phyloP scores from a whole-genome alignment of 2,329 filamentous ascomycete species.

The Scorias spongiosa region DNA sequence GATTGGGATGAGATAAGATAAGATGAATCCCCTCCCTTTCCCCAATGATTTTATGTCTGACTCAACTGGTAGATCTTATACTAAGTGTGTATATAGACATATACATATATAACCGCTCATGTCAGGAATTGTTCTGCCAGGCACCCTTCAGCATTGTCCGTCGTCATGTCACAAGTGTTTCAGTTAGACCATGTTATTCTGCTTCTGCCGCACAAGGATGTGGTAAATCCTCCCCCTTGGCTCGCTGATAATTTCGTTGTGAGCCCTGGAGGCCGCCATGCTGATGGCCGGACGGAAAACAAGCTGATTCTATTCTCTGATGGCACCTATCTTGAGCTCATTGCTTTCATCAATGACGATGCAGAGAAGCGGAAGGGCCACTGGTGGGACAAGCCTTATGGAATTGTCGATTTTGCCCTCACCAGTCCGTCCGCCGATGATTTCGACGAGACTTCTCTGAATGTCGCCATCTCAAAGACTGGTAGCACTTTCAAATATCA shows the following conservation, averaged over 20 bases:
- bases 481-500: slow-evolving; percentile 29
- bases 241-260: slow-evolving; percentile 42
- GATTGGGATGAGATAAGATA: too few relatives aligned
- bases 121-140: too few relatives aligned
- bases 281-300: slow-evolving; percentile 46
- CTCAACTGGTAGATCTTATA: too few relatives aligned
- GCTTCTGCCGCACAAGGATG: slow-evolving; percentile 38
- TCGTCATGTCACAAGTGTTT: slow-evolving; percentile 15
- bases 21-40: too few relatives aligned
- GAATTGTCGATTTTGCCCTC: slow-evolving; percentile 48
- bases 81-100: too few relatives aligned
- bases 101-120: too few relatives aligned
- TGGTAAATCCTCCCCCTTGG: slow-evolving; percentile 34
- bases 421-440: slow-evolving; percentile 20
- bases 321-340: slow-evolving; percentile 52
- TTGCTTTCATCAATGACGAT: slow-evolving; percentile 41
- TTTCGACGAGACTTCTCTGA: slow-evolving; percentile 10
- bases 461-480: slow-evolving; percentile 7
- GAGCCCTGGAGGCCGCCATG: slow-evolving; percentile 45
- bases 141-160: too few relatives aligned
- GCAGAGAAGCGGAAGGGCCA: slow-evolving; percentile 32
- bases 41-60: too few relatives aligned
- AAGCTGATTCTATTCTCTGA: slow-evolving; percentile 47
- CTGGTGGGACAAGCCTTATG: slow-evolving; percentile 42
- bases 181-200: slow-evolving; percentile 50